Conservation (phyloP, 345 rosid genomes). For the Eucalyptus paniculata region DNA sequence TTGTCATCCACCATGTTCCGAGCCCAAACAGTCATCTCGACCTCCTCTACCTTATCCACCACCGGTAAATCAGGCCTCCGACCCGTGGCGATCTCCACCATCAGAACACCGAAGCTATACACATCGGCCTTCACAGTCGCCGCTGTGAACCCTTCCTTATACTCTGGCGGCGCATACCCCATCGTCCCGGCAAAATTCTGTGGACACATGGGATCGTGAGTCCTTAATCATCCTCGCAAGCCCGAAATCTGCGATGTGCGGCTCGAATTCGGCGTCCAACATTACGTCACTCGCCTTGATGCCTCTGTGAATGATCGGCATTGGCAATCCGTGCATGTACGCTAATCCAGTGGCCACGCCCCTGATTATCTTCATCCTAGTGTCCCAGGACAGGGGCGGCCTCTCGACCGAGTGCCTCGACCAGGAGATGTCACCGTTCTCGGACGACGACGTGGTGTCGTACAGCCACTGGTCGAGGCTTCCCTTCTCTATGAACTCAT, state of each 20-base stretch:
- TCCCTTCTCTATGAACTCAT: constrained; percentile 63
- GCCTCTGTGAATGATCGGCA: constrained; percentile 73
- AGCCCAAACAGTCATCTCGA: constrained; percentile 47
- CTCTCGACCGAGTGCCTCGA: not conserved
- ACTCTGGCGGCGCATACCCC: constrained; percentile 96
- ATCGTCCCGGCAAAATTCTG: constrained; percentile 81
- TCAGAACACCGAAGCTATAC: constrained; percentile 68
- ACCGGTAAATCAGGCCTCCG: constrained; percentile 52
- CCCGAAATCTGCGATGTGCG: constrained; percentile 82
- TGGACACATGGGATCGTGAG: constrained; percentile 56
- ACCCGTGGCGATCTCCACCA: constrained; percentile 59
- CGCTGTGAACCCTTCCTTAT: constrained; percentile 43
- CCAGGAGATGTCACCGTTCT: not conserved
- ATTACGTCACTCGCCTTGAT: constrained; percentile 75
- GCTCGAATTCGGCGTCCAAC: constrained; percentile 32
- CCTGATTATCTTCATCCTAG: constrained; percentile 24
- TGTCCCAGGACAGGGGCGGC: constrained; percentile 37
- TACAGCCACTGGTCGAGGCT: constrained; percentile 76
- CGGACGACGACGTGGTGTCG: not conserved
- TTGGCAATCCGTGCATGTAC: constrained; percentile 50
- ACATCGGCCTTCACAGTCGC: constrained; percentile 60
- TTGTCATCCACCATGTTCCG: constrained; percentile 17
- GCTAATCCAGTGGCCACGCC: constrained; percentile 66
- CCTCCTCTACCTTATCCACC: constrained; percentile 4
- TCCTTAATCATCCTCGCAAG: constrained; percentile 36